Conservation (phyloP, 805 yeast genomes). For the Nakazawaea sp. region DNA sequence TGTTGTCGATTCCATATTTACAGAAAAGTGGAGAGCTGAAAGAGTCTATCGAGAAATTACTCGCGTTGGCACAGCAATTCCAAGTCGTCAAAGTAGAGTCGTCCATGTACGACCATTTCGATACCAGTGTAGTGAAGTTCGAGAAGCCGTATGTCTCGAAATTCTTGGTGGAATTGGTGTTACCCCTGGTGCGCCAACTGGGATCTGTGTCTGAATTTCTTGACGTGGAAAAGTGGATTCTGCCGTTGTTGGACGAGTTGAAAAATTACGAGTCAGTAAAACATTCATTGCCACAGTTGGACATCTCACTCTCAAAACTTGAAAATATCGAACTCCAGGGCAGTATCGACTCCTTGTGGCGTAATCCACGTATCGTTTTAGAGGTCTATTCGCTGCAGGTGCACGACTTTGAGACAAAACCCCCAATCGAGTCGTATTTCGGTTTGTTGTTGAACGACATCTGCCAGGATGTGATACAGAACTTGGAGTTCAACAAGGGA, state of each 20-base stretch:
- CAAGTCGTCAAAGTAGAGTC: conserved; percentile 15
- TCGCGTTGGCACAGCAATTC: conserved; percentile 38
- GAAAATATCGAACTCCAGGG: conserved; percentile 33
- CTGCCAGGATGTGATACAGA: conserved; percentile 64
- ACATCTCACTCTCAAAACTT: no score
- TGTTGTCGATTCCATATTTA: conserved; percentile 57
- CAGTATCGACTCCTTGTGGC: conserved; percentile 63
- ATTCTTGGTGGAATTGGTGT: conserved; percentile 39
- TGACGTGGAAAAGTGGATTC: conserved; percentile 30
- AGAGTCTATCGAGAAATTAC: conserved; percentile 32
- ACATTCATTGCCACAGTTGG: conserved; percentile 20
- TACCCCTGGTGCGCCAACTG: conserved; percentile 40
- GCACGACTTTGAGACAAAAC: conserved; percentile 59
- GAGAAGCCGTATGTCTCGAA: conserved; percentile 44
- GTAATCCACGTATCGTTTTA: conserved; percentile 50
- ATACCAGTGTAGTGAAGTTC: conserved; percentile 26
- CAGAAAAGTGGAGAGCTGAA: conserved; percentile 20
- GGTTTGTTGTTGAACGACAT: conserved; percentile 70
- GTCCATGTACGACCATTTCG: conserved; percentile 26
- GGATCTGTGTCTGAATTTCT: conserved; percentile 34
- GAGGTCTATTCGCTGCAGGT: conserved; percentile 50
- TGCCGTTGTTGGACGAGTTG: conserved; percentile 10
- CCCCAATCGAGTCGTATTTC: conserved; percentile 41
- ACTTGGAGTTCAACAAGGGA: conserved; percentile 81
- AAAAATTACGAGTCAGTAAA: conserved; percentile 18